These are phyloP conservation scores for Leccinum fuscescens DNA, from an alignment of 1,284 basidiomycete species.

Conservation along the genomic window DNA sequence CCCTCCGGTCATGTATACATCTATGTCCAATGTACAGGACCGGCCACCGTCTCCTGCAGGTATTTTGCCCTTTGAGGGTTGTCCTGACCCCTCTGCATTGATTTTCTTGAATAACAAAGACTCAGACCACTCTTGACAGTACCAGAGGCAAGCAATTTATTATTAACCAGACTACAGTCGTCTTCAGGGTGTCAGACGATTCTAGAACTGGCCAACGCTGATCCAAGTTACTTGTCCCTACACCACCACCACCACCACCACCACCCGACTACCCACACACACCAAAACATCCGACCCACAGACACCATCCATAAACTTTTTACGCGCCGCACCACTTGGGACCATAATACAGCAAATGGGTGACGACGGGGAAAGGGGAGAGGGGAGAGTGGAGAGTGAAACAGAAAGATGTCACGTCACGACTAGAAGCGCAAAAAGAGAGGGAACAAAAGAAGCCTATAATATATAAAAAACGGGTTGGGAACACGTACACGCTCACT, in stretches of 20 bases:
- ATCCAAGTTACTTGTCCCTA: not conserved
- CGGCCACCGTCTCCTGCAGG: not conserved
- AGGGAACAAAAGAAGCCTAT: constrained; percentile 23
- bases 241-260: constrained; percentile 4
- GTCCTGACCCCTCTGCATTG: not conserved
- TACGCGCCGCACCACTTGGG: constrained; percentile 18
- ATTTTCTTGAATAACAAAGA: not conserved
- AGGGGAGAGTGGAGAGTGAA: not conserved
- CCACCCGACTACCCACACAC: constrained; percentile 3
- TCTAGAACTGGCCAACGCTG: constrained; percentile 2
- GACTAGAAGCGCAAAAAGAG: constrained; percentile 19
- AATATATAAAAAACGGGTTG: constrained; percentile 30
- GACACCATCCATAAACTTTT: constrained; percentile 12
- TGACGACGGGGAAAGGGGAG: not conserved
- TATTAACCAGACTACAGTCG: constrained; percentile 14
- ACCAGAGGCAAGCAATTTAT: constrained; percentile 9
- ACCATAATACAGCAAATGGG: constrained; percentile 16
- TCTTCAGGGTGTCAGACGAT: constrained; percentile 9
- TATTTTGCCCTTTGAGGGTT: not conserved
- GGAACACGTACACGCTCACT: constrained; percentile 24
- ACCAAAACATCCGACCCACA: constrained; percentile 18
- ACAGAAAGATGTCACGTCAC: constrained; percentile 19
- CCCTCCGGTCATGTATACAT: not conserved
- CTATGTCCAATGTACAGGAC: not conserved
- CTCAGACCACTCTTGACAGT: not conserved